Base-by-base conservation (phyloP, 768 basidiomycete species). In the Naematelia aurantialba region DNA sequence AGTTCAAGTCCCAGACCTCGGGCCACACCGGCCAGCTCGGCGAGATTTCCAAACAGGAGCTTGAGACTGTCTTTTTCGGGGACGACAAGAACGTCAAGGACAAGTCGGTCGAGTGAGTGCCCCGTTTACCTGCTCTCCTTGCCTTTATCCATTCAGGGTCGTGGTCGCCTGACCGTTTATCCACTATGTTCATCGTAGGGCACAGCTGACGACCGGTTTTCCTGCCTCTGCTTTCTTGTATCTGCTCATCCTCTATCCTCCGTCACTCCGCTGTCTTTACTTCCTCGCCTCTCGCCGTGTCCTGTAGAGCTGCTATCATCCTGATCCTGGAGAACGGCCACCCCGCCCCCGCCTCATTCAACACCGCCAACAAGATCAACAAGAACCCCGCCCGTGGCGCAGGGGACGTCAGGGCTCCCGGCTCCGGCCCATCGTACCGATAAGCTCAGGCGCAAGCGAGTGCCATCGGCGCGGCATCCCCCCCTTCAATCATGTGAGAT, bases 11-110 rank as follows among this genome's bases (percentile, higher is more conserved):
- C 21, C 19, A 50, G 21, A 69, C 68, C 24, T 67, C 65, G 30
- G 72, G 72, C 47, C 72, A 73, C 62, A 73, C 72, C 45, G 72
- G 72, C 46, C 49, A 42, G 13, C 66, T 73, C 25, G 69, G 69
- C 47, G 69, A 68, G 45, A 56, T 73, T 48, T 68, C 69, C 59
- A 68, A 69, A 53, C 67, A 68, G 56, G 72, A 73, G 58, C 62
- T 67, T 14, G 69, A 73, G 64, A 70, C 61, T 49, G 69, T 58
- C 49, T 73, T 73, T 62, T 73, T 73, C 49, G 69, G 65, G 22
- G 72, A 68, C 49, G 67, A 70, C 49, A 70, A 69, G 59, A 61
- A 67, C 54, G 65, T 67, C 55, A 70, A 67, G 58, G 69, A 67
- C 53, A 73, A 73, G 62, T 62, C 61, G 24, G 60, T 70, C 57